Percentiles rank a stretch among this genome's conserved stretches.
These are phyloP conservation scores for Blastosporella zonata DNA, from an alignment of 1,284 basidiomycete genomes.

Conservation along the genomic window DNA sequence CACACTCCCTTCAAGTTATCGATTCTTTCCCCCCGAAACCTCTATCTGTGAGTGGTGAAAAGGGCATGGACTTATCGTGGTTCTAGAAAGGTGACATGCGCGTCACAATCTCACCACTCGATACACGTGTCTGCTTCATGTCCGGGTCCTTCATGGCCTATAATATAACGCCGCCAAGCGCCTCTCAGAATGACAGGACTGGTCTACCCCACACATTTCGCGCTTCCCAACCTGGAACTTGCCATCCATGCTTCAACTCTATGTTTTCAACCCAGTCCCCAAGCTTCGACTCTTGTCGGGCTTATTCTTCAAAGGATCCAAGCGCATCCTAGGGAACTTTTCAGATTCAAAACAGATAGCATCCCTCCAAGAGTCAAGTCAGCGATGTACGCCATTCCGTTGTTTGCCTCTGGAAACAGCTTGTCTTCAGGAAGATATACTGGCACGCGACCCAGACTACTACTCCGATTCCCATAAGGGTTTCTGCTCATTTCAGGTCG, in stretches of 20 bases:
- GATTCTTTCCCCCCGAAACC: slow-evolving; percentile 3
- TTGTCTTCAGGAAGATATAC: slow-evolving; percentile 10
- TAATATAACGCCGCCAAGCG: slow-evolving; percentile 11
- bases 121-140: slow-evolving; percentile 37
- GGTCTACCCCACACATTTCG: slow-evolving; percentile 10
- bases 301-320: slow-evolving; percentile 29
- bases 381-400: slow-evolving; percentile 10
- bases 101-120: slow-evolving; percentile 11
- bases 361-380: slow-evolving; percentile 13
- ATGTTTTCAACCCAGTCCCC: slow-evolving; percentile 32
- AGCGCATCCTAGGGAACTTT: slow-evolving; percentile 27
- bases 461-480: slow-evolving; percentile 30
- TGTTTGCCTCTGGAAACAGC: slow-evolving; percentile 6
- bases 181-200: slow-evolving; percentile 9
- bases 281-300: slow-evolving; percentile 32
- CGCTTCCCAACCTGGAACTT: slow-evolving; percentile 12
- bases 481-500: slow-evolving; percentile 38
- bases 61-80: slow-evolving; percentile 7
- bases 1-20: background rate
- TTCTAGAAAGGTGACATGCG: slow-evolving; percentile 13
- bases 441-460: slow-evolving; percentile 29
- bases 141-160: slow-evolving; percentile 24
- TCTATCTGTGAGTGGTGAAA: slow-evolving; percentile 5
- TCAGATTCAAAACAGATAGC: slow-evolving; percentile 14
- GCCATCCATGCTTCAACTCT: slow-evolving; percentile 33